Percentiles rank a stretch among this genome's conserved stretches.
phyloP scores from a whole-genome alignment of 1,139 yeast species.

The Debaryomyces fabryi region DNA sequence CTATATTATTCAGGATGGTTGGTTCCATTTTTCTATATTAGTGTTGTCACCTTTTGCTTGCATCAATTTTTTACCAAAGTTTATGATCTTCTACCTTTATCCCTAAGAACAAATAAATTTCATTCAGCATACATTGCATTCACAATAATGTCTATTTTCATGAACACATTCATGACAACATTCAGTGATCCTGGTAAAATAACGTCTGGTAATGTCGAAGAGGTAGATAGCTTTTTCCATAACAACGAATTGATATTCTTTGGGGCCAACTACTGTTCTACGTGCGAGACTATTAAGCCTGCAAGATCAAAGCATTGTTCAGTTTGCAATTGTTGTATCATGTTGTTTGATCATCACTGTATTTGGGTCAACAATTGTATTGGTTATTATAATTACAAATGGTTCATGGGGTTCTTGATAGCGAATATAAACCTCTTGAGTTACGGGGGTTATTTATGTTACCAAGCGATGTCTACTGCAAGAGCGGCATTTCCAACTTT shows the following conservation, averaged over 20 bases:
- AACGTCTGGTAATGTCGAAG: conserved; percentile 22
- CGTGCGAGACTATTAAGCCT: conserved; percentile 73
- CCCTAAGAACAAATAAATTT: conserved; percentile 11
- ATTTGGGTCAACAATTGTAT: conserved; percentile 93
- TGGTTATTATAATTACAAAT: conserved; percentile 73
- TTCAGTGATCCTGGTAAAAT: conserved; percentile 59
- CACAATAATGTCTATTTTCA: conserved; percentile 41
- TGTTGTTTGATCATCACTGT: conserved; percentile 88
- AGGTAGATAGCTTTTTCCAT: conserved; percentile 24
- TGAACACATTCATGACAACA: conserved; percentile 41
- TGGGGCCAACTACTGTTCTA: conserved; percentile 41
- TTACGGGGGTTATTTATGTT: conserved; percentile 61
- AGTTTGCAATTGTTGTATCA: conserved; percentile 66
- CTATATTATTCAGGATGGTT: conserved; percentile 33
- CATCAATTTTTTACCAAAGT: conserved; percentile 47
- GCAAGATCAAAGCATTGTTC: conserved; percentile 92
- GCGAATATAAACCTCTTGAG: conserved; percentile 57
- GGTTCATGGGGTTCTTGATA: conserved; percentile 65
- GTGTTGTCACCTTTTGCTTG: conserved; percentile 49
- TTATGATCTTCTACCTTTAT: conserved; percentile 28
- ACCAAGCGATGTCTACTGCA: conserved; percentile 23
- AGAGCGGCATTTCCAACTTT: conserved; percentile 12
- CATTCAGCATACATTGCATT: conserved; percentile 25
- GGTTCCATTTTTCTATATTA: conserved; percentile 54
- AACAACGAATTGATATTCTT: conserved; percentile 65